Conservation (phyloP, 164 flowering plant species). For the Vitis rupestris region DNA sequence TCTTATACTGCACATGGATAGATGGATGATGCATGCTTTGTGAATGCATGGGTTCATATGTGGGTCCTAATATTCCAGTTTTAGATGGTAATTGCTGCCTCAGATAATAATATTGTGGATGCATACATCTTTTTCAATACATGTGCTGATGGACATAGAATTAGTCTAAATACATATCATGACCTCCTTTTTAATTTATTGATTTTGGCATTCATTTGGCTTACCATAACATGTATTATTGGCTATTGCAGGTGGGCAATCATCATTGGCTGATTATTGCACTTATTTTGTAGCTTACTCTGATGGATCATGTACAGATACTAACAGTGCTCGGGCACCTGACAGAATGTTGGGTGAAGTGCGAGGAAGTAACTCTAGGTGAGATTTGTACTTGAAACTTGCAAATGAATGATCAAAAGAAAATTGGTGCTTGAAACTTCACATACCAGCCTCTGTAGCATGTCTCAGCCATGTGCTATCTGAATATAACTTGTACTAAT, state of each 20-base stretch:
- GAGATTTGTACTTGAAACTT: slow-evolving; percentile 14
- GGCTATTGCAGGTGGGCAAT: slow-evolving; percentile 80
- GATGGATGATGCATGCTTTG: too few relatives aligned
- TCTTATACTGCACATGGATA: too few relatives aligned
- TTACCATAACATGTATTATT: not conserved
- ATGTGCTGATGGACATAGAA: not conserved
- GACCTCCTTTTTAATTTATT: not conserved
- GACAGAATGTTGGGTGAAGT: slow-evolving; percentile 99
- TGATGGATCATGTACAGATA: slow-evolving; percentile 99
- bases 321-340: slow-evolving; percentile 90
- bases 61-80: not conserved
- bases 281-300: slow-evolving; percentile 97
- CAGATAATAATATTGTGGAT: not conserved
- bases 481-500: not conserved
- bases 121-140: not conserved
- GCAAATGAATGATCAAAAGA: too few relatives aligned
- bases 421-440: not conserved
- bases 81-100: not conserved
- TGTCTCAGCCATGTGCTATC: too few relatives aligned
- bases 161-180: not conserved
- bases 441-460: too few relatives aligned
- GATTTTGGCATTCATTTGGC: not conserved
- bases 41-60: not conserved
- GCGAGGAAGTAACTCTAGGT: slow-evolving; percentile 94
- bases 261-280: slow-evolving; percentile 98